Evolutionary conservation across 768 basidiomycete genomes (phyloP), one percentile per base, ranked within the genome.

Genomic region (Tricholoma flavovirens): DNA sequence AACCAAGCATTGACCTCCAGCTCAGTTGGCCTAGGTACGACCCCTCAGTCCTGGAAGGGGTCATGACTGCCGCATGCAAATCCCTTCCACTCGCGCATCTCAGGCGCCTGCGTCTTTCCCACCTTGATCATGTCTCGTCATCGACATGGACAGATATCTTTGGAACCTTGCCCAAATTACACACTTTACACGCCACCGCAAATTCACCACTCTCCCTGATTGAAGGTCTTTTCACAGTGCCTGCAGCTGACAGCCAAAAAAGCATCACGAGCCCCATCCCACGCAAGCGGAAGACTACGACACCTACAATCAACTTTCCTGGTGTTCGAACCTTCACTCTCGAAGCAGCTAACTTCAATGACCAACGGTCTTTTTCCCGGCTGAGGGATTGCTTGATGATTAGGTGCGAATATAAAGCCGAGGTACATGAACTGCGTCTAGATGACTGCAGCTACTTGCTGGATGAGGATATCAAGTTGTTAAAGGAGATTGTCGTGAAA

Each of bases 371-470:
- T 35, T 49, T 59, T 36, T 21, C 62, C 51, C 50, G 54, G 21
- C 54, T 64, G 45, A 40, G 35, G 56, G 63, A 68, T 35, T 63
- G 62, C 53, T 53, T 77, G 53, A 68, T 67, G 57, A 67, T 66
- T 46, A 64, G 75, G 12, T 69, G 53, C 22, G 66, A 73, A 49
- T 65, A 65, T 9, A 68, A 65, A 24, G 66, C 66, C 35, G 64
- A 64, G 35, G 33, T 75, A 8, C 62, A 65, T 32, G 64, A 65
- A 17, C 48, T 75, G 52, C 56, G 51, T 24, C 55, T 76, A 19
- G n/a, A 36, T 7, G 59, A 66, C 5, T 76, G 74, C 59, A 60
- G 21, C 11, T 54, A 56, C 17, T 26, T 74, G 24, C 29, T 24
- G 3, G 29, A 55, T 3, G 60, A 64, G 0, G 59, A 66, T 17